Conservation (phyloP, 306 rosid genomes). For the Leucaena leucocephala region DNA sequence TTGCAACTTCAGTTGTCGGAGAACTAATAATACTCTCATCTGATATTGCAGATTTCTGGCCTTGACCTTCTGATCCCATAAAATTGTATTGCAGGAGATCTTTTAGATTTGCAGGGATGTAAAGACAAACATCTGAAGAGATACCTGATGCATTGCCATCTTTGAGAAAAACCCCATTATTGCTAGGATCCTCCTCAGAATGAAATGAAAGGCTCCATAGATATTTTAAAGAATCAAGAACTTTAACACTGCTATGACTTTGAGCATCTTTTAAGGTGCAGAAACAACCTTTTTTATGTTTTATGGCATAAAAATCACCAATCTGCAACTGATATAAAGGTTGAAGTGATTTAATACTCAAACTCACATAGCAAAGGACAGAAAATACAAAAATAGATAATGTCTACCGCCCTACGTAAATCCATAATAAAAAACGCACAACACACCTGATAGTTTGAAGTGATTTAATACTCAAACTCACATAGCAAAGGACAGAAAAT, state of each 20-base stretch:
- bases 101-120: constrained; percentile 54
- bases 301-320: constrained; percentile 71
- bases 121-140: constrained; percentile 68
- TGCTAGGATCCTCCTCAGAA: constrained; percentile 48
- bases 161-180: constrained; percentile 41
- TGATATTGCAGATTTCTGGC: constrained; percentile 43
- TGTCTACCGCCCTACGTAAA: constrained; percentile 17
- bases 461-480: constrained; percentile 30
- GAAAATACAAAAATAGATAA: constrained; percentile 18
- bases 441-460: constrained; percentile 67
- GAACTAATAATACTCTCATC: constrained; percentile 39
- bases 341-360: constrained; percentile 35
- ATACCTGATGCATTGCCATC: constrained; percentile 39
- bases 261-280: constrained; percentile 45
- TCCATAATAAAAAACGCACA: constrained; percentile 30
- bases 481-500: constrained; percentile 23
- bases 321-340: constrained; percentile 75
- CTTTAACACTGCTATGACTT: constrained; percentile 38
- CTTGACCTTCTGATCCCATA: constrained; percentile 37
- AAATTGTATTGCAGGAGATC: constrained; percentile 41
- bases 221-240: constrained; percentile 55
- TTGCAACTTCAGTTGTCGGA: constrained; percentile 29
- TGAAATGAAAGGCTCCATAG: constrained; percentile 70
- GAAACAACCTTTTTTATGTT: constrained; percentile 52
- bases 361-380: constrained; percentile 22